Conservation (phyloP, 2,329 filamentous ascomycete species). For the Phaeosphaeria sp. region DNA sequence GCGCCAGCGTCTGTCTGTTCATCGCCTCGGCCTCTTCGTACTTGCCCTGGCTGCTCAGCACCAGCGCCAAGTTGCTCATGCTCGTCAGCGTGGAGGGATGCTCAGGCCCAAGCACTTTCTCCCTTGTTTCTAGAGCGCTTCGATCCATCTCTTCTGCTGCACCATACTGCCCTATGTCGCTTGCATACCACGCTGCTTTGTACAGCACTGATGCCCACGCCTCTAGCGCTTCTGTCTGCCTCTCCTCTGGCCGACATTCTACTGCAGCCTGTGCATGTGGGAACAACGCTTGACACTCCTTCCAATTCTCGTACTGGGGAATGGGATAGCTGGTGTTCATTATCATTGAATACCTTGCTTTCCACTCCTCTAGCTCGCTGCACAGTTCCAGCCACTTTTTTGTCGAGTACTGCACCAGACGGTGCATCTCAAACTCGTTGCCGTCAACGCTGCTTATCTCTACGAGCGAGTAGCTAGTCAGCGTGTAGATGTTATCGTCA, state of each 20-base stretch:
- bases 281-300: conserved; percentile 8
- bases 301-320: conserved; percentile 15
- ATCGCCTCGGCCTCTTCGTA: conserved; percentile 13
- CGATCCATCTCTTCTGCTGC: conserved; percentile 12
- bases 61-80: too few species aligned
- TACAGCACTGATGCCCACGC: conserved; percentile 14
- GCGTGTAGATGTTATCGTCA: conserved; percentile 12
- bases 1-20: not conserved
- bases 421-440: conserved; percentile 2
- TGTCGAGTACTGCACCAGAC: conserved; percentile 14
- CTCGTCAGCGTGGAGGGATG: too few species aligned
- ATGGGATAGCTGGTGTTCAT: conserved; percentile 10
- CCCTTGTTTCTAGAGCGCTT: conserved; percentile 1
- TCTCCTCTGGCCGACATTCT: conserved; percentile 6
- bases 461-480: conserved; percentile 23
- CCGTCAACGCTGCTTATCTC: not conserved
- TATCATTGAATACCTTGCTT: conserved; percentile 4
- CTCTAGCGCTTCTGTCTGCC: conserved; percentile 2
- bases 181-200: conserved; percentile 17
- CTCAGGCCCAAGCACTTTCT: too few species aligned
- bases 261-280: conserved; percentile 4
- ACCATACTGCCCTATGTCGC: conserved; percentile 8
- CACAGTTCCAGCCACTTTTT: conserved; percentile 4
- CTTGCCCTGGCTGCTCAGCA: too few species aligned
- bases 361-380: not conserved